Percentiles rank a stretch among this genome's conserved stretches.
Conservation (phyloP, 192 early-diverging fungal genomes). For the Coemansia sp. region DNA sequence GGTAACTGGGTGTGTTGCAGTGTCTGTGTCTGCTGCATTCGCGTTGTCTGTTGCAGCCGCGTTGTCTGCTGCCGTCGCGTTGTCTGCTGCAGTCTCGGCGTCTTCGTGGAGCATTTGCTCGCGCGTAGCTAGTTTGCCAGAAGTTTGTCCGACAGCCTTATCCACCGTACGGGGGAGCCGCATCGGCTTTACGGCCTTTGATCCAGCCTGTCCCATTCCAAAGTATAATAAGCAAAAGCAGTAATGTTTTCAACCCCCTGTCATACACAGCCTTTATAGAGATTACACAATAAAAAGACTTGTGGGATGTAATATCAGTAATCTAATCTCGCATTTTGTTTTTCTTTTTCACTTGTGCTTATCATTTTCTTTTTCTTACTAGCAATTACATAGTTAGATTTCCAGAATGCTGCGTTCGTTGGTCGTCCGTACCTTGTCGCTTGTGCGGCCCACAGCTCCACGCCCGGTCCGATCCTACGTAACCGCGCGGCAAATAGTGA, state of each 20-base stretch:
- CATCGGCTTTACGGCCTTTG: constrained; percentile 16
- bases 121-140: constrained; percentile 21
- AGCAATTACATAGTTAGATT: not conserved
- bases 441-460: not conserved
- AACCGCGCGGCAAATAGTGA: not conserved
- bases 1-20: no score
- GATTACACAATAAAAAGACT: no score
- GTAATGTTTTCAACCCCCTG: no score
- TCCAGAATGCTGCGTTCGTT: constrained; percentile 1
- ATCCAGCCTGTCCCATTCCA: constrained; percentile 35
- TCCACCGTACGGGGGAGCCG: constrained; percentile 26
- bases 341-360: not conserved
- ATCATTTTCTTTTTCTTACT: not conserved
- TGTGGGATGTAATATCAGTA: no score
- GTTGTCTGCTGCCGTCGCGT: no score
- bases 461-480: not conserved
- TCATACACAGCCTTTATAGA: no score
- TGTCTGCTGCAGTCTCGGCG: not conserved
- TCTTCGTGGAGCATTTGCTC: constrained; percentile 41
- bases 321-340: no score
- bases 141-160: not conserved
- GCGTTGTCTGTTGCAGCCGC: not conserved
- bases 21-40: no score
- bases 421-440: not conserved
- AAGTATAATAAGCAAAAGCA: no score